These are phyloP conservation scores for Cucurbita pepo DNA, from an alignment of 306 rosid genomes.

Conservation along the genomic window DNA sequence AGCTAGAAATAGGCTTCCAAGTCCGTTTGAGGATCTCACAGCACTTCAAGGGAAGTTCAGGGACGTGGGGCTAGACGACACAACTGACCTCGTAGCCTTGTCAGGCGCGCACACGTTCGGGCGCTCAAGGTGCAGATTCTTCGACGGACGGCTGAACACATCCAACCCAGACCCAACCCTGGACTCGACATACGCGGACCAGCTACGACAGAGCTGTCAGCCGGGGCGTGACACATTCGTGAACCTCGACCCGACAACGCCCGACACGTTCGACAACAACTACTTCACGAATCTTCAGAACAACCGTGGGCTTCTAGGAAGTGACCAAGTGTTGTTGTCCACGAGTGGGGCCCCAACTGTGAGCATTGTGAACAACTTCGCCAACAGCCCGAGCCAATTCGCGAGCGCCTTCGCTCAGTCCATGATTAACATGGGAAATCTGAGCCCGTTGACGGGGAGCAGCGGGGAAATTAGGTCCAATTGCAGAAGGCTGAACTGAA, in stretches of 20 bases:
- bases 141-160: slow-evolving; percentile 3
- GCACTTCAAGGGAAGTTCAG: background rate
- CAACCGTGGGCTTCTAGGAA: slow-evolving; percentile 22
- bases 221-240: background rate
- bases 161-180: slow-evolving; percentile 21
- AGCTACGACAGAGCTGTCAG: slow-evolving; percentile 16
- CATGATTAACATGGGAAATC: slow-evolving; percentile 30
- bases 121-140: slow-evolving; percentile 9
- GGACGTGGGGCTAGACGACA: slow-evolving; percentile 2
- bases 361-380: slow-evolving; percentile 18
- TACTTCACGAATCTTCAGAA: slow-evolving; percentile 29
- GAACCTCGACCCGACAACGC: slow-evolving; percentile 21
- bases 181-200: slow-evolving; percentile 10
- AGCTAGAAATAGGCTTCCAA: slow-evolving; percentile 11
- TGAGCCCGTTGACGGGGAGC: slow-evolving; percentile 19
- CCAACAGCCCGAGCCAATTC: slow-evolving; percentile 16
- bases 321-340: slow-evolving; percentile 31
- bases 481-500: slow-evolving; percentile 19
- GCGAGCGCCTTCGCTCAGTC: slow-evolving; percentile 20
- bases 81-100: slow-evolving; percentile 18
- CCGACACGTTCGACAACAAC: slow-evolving; percentile 21
- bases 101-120: slow-evolving; percentile 48
- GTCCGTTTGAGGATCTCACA: background rate
- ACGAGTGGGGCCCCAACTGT: slow-evolving; percentile 13
- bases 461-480: slow-evolving; percentile 26